Conservation (phyloP, 1,284 basidiomycete genomes). For the Pascua guehoae region DNA sequence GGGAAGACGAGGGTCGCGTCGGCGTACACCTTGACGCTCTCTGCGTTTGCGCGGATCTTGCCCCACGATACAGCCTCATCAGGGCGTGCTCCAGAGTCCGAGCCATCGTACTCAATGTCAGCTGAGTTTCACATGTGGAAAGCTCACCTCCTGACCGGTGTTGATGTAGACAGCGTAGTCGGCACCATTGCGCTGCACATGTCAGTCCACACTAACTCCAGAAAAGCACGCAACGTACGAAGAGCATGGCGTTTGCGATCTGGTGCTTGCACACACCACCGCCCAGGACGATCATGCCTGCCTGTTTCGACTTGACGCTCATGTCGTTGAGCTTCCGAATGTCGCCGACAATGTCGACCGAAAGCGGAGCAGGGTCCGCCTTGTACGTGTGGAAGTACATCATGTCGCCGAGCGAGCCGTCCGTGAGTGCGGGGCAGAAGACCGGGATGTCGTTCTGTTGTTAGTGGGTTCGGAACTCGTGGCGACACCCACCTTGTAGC, state of each 20-base stretch:
- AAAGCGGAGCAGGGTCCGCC: slow-evolving; percentile 68
- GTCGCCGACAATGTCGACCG: slow-evolving; percentile 91
- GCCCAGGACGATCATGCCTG: slow-evolving; percentile 97
- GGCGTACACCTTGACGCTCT: slow-evolving; percentile 76
- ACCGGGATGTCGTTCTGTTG: slow-evolving; percentile 92
- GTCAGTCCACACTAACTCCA: slow-evolving; percentile 2
- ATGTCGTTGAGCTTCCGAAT: slow-evolving; percentile 90
- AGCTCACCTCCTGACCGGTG: slow-evolving; percentile 77
- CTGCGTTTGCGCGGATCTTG: slow-evolving; percentile 86
- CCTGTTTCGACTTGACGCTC: slow-evolving; percentile 81
- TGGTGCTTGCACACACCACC: slow-evolving; percentile 99
- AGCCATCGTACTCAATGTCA: slow-evolving; percentile 73
- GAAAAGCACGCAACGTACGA: slow-evolving; percentile 57
- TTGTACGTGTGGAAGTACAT: slow-evolving; percentile 98
- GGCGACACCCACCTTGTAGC: slow-evolving; percentile 75
- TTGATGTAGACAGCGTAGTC: slow-evolving; percentile 98
- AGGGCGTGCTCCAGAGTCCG: slow-evolving; percentile 92
- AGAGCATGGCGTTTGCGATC: slow-evolving; percentile 98
- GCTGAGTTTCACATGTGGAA: background rate
- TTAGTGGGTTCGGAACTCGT: background rate
- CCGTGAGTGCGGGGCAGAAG: slow-evolving; percentile 96
- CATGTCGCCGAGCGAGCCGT: slow-evolving; percentile 98
- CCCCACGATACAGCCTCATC: slow-evolving; percentile 99
- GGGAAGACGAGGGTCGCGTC: slow-evolving; percentile 87
- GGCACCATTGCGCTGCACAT: slow-evolving; percentile 72